Conservation (phyloP, 2,329 filamentous ascomycete species). For the Diaporthe sp. region DNA sequence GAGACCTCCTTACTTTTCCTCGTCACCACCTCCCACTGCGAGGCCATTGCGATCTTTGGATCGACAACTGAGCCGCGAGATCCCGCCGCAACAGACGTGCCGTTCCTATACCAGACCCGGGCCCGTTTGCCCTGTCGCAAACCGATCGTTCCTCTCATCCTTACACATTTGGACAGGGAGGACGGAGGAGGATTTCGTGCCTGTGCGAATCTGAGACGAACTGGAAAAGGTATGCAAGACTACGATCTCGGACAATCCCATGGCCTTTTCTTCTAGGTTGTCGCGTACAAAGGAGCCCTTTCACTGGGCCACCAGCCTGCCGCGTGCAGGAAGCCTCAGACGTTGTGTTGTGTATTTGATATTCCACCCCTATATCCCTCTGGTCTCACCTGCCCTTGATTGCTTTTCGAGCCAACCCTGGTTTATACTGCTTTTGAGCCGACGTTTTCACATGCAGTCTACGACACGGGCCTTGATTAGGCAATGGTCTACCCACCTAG, state of each 20-base stretch:
- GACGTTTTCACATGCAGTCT: neutral
- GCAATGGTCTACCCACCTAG: slow-evolving; percentile 7
- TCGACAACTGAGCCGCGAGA: neutral
- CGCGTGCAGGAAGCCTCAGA: slow-evolving; percentile 1
- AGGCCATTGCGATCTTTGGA: neutral
- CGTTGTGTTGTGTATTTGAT: neutral
- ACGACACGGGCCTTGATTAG: neutral
- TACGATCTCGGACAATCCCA: neutral
- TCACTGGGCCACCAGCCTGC: slow-evolving; percentile 1
- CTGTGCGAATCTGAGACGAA: slow-evolving; percentile 12
- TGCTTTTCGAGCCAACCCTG: neutral
- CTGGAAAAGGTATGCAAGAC: slow-evolving; percentile 32
- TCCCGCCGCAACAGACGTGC: slow-evolving; percentile 1
- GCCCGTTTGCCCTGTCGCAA: slow-evolving; percentile 14
- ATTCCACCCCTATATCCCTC: neutral
- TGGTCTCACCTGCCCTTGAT: slow-evolving; percentile 39
- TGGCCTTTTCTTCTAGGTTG: neutral
- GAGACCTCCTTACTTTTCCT: slow-evolving; percentile 31
- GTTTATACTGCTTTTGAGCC: slow-evolving; percentile 2
- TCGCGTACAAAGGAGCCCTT: slow-evolving; percentile 18
- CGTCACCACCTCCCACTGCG: neutral
- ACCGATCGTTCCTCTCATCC: neutral
- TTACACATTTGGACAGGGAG: neutral
- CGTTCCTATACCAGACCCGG: neutral
- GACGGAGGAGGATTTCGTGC: slow-evolving; percentile 1